A percentile compares a stretch with the other conserved stretches of the same genome.
Evolutionary conservation across 768 basidiomycete genomes (phyloP).

Genomic region (Termitomyces sp.): DNA sequence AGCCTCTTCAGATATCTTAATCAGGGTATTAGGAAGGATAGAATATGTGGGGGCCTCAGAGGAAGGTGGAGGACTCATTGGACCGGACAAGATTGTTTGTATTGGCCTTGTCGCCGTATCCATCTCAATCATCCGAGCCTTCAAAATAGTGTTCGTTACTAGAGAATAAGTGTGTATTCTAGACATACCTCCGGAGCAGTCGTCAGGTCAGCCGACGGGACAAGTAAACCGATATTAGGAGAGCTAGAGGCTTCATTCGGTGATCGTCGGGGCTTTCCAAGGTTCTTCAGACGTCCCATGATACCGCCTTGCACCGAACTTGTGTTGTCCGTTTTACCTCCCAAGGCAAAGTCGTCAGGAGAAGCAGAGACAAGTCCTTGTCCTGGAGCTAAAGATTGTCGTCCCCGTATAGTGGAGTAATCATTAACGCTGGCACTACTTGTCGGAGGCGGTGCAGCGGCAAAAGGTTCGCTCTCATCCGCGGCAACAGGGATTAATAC

Average conservation of each 20-base stretch:
- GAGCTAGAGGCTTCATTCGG: slow-evolving; percentile 29
- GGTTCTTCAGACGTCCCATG: slow-evolving; percentile 77
- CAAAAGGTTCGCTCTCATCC: slow-evolving; percentile 27
- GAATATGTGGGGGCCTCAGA: slow-evolving; percentile 67
- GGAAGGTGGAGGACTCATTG: slow-evolving; percentile 63
- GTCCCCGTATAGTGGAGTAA: slow-evolving; percentile 48
- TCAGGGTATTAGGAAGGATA: slow-evolving; percentile 55
- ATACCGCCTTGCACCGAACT: slow-evolving; percentile 60
- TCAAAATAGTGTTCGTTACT: neutral
- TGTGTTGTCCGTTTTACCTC: slow-evolving; percentile 31
- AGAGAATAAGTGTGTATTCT: neutral
- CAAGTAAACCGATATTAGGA: slow-evolving; percentile 21
- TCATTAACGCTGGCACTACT: slow-evolving; percentile 35
- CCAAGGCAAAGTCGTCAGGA: slow-evolving; percentile 51
- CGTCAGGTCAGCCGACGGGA: slow-evolving; percentile 24
- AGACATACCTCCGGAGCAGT: slow-evolving; percentile 20
- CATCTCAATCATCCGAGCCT: slow-evolving; percentile 15
- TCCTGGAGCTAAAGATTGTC: slow-evolving; percentile 42
- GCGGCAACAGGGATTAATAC: slow-evolving; percentile 33
- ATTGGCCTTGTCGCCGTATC: slow-evolving; percentile 43
- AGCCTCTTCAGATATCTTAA: slow-evolving; percentile 83
- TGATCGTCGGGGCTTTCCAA: slow-evolving; percentile 55
- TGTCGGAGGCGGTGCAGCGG: slow-evolving; percentile 16
- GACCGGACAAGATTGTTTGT: slow-evolving; percentile 52
- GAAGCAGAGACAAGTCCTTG: slow-evolving; percentile 28